Evolutionary conservation across 768 basidiomycete species (phyloP).

Genomic region (Paxillus involutus): DNA sequence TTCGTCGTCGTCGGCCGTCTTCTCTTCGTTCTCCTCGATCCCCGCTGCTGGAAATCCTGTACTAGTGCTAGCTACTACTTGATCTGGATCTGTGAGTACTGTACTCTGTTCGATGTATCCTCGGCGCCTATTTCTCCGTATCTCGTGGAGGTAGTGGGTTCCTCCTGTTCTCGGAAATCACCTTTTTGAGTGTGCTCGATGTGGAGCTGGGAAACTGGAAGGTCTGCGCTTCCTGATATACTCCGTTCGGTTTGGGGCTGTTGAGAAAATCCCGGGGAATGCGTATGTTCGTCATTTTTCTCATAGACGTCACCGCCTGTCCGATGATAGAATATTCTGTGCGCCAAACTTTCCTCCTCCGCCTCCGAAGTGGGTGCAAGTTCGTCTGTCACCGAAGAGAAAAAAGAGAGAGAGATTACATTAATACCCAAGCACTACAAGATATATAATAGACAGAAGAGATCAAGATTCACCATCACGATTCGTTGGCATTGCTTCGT

Average conservation of each 20-base stretch:
- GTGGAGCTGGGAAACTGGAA: background rate
- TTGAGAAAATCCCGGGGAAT: background rate
- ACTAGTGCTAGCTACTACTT: background rate
- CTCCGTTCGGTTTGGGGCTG: background rate
- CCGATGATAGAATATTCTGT: slow-evolving; percentile 5
- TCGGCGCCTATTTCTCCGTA: background rate
- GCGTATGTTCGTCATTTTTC: background rate
- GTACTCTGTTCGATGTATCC: background rate
- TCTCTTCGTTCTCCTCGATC: slow-evolving; percentile 21
- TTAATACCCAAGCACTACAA: slow-evolving; percentile 31
- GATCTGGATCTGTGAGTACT: background rate
- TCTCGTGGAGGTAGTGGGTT: background rate
- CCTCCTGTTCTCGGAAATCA: background rate
- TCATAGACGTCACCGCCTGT: slow-evolving; percentile 4
- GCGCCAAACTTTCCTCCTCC: slow-evolving; percentile 1
- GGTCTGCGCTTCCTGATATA: background rate
- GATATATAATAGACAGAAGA: slow-evolving; percentile 22
- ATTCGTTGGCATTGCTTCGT: slow-evolving; percentile 16
- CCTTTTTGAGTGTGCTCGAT: background rate
- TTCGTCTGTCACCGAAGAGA: slow-evolving; percentile 20
- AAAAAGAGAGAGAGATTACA: slow-evolving; percentile 13
- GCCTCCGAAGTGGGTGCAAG: slow-evolving; percentile 10
- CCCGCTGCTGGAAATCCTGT: background rate
- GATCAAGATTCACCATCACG: slow-evolving; percentile 46
- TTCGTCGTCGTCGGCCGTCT: slow-evolving; percentile 18